A percentile compares a stretch with the other conserved stretches of the same genome.
These are phyloP conservation scores for Boletellus sp. DNA, from an alignment of 768 basidiomycete genomes.

Conservation along the genomic window DNA sequence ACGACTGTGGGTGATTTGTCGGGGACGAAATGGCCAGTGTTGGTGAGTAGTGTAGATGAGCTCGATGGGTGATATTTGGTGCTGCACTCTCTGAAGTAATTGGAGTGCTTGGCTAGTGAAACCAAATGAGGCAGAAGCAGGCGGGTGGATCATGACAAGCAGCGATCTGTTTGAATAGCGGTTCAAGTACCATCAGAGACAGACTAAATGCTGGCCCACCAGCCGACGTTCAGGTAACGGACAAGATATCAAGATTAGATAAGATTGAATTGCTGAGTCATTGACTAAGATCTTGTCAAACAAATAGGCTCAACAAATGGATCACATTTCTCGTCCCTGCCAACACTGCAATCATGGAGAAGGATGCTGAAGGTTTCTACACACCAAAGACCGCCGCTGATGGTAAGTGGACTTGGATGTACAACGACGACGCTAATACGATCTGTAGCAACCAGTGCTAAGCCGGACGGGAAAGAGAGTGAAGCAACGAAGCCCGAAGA, in stretches of 20 bases:
- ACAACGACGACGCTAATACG: conserved; percentile 7
- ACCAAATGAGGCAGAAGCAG: conserved; percentile 7
- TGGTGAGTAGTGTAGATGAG: conserved; percentile 59
- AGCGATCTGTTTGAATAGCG: not conserved
- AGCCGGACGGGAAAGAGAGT: conserved; percentile 27
- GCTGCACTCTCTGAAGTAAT: conserved; percentile 37
- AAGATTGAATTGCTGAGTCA: conserved; percentile 21
- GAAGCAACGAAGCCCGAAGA: conserved; percentile 24
- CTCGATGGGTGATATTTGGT: conserved; percentile 47
- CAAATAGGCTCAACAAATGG: not conserved
- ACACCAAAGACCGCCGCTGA: conserved; percentile 46
- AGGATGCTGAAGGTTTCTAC: conserved; percentile 80
- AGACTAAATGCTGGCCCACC: conserved; percentile 1
- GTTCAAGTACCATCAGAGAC: not conserved
- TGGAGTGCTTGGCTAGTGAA: conserved; percentile 22
- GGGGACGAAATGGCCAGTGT: conserved; percentile 58
- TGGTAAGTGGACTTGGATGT: conserved; percentile 18
- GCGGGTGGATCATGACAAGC: conserved; percentile 6
- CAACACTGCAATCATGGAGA: conserved; percentile 46
- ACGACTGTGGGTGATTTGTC: conserved; percentile 1
- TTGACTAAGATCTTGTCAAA: not conserved
- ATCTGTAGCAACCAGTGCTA: conserved; percentile 7
- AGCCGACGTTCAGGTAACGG: not conserved
- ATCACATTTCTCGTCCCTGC: conserved; percentile 1
- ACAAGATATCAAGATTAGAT: conserved; percentile 16